Evolutionary conservation across 2,329 filamentous ascomycete genomes (phyloP).

Genomic region (Trichoderma hamatum): DNA sequence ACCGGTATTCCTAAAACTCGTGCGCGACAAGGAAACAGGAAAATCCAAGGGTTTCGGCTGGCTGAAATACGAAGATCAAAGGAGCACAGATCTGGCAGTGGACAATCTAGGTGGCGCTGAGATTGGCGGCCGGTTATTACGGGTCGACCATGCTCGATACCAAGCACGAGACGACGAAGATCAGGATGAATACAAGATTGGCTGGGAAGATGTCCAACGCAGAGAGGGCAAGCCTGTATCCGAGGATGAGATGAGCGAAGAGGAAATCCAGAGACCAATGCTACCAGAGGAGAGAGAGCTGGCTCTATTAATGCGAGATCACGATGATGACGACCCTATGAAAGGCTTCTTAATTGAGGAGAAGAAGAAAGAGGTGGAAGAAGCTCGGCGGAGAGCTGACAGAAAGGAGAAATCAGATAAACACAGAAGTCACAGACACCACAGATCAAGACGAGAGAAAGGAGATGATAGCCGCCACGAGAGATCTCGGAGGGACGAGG

Average conservation of each 20-base stretch:
- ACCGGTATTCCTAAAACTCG: constrained; percentile 88
- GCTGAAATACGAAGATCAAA: constrained; percentile 97
- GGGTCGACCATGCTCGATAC: constrained; percentile 92
- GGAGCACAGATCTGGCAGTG: constrained; percentile 92
- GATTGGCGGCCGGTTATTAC: constrained; percentile 76
- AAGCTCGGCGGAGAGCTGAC: constrained; percentile 60
- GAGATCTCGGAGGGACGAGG: constrained; percentile 46
- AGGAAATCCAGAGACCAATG: constrained; percentile 56
- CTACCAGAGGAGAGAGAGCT: constrained; percentile 83
- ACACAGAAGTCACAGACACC: constrained; percentile 52
- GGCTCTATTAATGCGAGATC: constrained; percentile 70
- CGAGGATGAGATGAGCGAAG: constrained; percentile 50
- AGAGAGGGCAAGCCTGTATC: constrained; percentile 51
- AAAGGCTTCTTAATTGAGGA: constrained; percentile 86
- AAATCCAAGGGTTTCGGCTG: constrained; percentile 95
- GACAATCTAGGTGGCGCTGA: constrained; percentile 91
- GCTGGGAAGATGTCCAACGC: constrained; percentile 62
- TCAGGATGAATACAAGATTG: constrained; percentile 59
- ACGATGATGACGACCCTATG: constrained; percentile 98
- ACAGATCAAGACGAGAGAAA: constrained; percentile 45
- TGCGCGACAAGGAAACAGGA: constrained; percentile 93
- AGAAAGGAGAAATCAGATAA: constrained; percentile 52
- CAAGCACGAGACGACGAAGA: constrained; percentile 82
- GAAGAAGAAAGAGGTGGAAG: constrained; percentile 85
- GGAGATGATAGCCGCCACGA: constrained; percentile 37